Evolutionary conservation across 441 rosid genomes (phyloP).

Genomic region (Adansonia grandidieri): DNA sequence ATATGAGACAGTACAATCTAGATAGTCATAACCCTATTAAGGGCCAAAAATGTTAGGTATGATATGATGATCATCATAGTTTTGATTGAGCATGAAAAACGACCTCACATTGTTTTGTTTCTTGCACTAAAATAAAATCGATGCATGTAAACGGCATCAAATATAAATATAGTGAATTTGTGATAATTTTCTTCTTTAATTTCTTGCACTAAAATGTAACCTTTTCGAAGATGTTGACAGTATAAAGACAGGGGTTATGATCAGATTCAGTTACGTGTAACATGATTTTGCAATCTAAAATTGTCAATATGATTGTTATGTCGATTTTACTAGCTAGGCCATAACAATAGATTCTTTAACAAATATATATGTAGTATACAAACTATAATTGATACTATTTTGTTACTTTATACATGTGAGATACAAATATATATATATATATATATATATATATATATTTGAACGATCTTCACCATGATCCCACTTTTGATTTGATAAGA

Average conservation of each 20-base stretch:
- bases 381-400: not conserved
- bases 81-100: constrained; percentile 4
- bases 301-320: not conserved
- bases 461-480: constrained; percentile 8
- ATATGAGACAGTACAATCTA: not conserved
- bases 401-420: not conserved
- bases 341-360: not conserved
- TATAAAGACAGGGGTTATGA: not conserved
- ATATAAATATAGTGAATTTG: not conserved
- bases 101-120: not conserved
- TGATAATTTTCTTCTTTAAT: not conserved
- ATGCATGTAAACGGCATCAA: constrained; percentile 1
- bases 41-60: constrained; percentile 1
- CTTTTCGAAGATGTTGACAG: not conserved
- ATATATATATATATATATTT: not conserved
- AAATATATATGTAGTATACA: not conserved
- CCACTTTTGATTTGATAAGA: constrained; percentile 7
- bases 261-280: not conserved
- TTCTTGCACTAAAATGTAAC: not conserved
- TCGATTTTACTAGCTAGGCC: not conserved
- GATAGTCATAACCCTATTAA: not conserved
- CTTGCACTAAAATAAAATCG: not conserved
- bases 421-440: not conserved
- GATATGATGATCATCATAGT: not conserved
- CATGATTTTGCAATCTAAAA: constrained; percentile 13